These are phyloP conservation scores for Cynara cardunculus DNA, from an alignment of 129 eudicot species.

Conservation along the genomic window DNA sequence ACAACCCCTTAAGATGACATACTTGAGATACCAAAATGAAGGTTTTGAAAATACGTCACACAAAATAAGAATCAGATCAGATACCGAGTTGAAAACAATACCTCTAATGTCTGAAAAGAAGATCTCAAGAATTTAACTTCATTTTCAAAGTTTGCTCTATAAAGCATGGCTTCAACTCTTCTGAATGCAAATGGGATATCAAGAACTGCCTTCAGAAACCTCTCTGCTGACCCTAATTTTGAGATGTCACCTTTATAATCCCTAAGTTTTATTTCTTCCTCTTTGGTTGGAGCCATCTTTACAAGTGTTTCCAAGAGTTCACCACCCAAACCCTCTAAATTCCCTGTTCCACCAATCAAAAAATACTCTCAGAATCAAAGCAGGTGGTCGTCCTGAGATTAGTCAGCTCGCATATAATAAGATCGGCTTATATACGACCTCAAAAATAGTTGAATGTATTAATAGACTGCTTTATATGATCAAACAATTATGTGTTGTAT, in stretches of 20 bases:
- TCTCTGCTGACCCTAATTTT: slow-evolving; percentile 84
- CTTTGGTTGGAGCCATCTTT: slow-evolving; percentile 98
- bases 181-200: slow-evolving; percentile 82
- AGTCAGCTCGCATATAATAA: too few species aligned
- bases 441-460: too few species aligned
- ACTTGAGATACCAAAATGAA: neutral
- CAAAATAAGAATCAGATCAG: neutral
- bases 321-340: slow-evolving; percentile 65
- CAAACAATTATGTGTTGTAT: neutral
- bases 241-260: slow-evolving; percentile 75
- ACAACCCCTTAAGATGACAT: neutral
- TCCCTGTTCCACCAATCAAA: slow-evolving; percentile 55
- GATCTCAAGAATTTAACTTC: slow-evolving; percentile 71
- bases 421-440: too few species aligned
- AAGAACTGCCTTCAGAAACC: slow-evolving; percentile 71
- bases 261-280: slow-evolving; percentile 86
- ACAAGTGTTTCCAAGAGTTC: slow-evolving; percentile 86
- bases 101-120: slow-evolving; percentile 79
- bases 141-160: slow-evolving; percentile 76
- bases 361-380: too few species aligned
- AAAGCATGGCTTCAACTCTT: slow-evolving; percentile 96
- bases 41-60: neutral
- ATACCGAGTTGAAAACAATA: slow-evolving; percentile 13
- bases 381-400: too few species aligned
- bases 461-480: neutral